phyloP scores from a whole-genome alignment of 75 land plant species.

The Selaginella moellendorffii region DNA sequence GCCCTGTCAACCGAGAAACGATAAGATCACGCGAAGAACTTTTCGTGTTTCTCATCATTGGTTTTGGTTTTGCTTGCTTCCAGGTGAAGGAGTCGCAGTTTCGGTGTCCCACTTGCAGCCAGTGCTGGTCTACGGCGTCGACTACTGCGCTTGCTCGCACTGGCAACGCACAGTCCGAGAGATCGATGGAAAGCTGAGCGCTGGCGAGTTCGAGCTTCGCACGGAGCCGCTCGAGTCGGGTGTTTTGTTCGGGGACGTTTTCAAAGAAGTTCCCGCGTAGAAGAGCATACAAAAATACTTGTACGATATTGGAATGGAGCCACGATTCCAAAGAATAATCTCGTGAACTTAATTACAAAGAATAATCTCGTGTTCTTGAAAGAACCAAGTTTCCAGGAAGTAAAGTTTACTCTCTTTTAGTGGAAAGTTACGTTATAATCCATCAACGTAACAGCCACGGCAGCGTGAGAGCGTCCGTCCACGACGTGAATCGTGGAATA shows the following conservation, averaged over 20 bases:
- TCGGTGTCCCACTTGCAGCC: conserved; percentile 8
- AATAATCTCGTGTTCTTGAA: too few species aligned
- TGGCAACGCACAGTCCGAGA: conserved; percentile 6
- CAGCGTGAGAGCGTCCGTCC: too few species aligned
- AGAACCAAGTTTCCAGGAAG: too few species aligned
- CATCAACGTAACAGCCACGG: too few species aligned
- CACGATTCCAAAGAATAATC: too few species aligned
- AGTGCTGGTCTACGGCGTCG: conserved; percentile 2
- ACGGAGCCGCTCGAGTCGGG: conserved; percentile 4
- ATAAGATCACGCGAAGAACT: neutral
- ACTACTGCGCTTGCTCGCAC: conserved; percentile 14
- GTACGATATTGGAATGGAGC: too few species aligned
- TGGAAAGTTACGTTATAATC: too few species aligned
- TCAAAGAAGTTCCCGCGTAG: neutral
- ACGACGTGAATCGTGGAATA: too few species aligned
- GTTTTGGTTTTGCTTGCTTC: too few species aligned
- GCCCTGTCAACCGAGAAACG: neutral
- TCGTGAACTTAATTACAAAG: too few species aligned
- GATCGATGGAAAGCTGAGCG: neutral
- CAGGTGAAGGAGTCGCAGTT: conserved; percentile 15
- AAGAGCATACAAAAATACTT: too few species aligned
- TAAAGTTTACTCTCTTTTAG: too few species aligned
- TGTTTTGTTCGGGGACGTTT: neutral
- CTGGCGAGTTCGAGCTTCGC: conserved; percentile 8
- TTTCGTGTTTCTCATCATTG: neutral